phyloP scores from a whole-genome alignment of 768 basidiomycete genomes.

The Tulasnella calospora region DNA sequence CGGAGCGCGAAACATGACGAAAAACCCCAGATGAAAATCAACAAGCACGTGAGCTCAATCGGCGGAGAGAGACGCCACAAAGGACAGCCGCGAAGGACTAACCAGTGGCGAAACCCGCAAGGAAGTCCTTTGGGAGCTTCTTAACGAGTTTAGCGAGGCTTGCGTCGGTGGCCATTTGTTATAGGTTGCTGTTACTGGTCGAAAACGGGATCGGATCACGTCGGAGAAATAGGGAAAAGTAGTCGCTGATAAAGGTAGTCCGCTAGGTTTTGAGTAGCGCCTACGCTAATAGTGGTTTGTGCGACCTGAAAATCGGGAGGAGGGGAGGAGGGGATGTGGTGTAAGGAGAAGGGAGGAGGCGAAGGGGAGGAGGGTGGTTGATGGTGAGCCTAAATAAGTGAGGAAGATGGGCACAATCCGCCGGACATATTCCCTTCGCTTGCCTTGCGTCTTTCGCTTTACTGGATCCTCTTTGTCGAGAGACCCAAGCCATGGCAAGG shows the following conservation, averaged over 20 bases:
- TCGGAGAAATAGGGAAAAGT: neutral
- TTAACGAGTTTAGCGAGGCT: neutral
- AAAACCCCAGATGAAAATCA: neutral
- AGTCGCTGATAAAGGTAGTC: neutral
- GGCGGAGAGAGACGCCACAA: neutral
- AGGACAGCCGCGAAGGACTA: slow-evolving; percentile 31
- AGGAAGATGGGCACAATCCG: neutral
- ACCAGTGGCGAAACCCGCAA: slow-evolving; percentile 72
- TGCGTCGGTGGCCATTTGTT: slow-evolving; percentile 6
- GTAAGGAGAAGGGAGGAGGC: neutral
- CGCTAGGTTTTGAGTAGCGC: neutral
- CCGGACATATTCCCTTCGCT: slow-evolving; percentile 18
- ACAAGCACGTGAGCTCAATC: slow-evolving; percentile 16
- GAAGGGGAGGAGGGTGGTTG: neutral
- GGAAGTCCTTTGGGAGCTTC: slow-evolving; percentile 55
- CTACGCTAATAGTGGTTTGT: neutral
- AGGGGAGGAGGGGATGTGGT: neutral
- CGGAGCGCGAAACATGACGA: slow-evolving; percentile 1
- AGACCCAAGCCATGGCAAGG: slow-evolving; percentile 6
- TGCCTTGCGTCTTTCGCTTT: slow-evolving; percentile 9
- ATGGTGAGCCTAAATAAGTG: neutral
- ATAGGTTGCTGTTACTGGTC: neutral
- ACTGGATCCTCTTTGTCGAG: slow-evolving; percentile 3
- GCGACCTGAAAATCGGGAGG: neutral
- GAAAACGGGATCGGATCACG: neutral